A percentile compares a stretch with the other conserved stretches of the same genome.
Evolutionary conservation across 306 rosid species (phyloP).

Genomic region (Castanea crenata): DNA sequence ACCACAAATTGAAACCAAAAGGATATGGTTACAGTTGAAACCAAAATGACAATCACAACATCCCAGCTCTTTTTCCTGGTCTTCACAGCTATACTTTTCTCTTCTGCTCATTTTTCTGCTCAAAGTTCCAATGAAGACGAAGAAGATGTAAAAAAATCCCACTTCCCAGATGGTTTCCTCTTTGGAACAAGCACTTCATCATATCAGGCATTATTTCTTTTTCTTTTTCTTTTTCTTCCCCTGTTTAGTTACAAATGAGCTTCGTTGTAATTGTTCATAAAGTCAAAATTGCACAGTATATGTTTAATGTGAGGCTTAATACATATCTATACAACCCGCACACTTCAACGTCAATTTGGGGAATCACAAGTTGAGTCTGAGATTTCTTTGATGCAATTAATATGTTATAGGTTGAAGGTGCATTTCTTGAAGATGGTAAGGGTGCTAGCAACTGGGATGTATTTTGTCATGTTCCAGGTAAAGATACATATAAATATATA

Average conservation of each 20-base stretch:
- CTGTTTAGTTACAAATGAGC: not conserved
- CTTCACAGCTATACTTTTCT: not conserved
- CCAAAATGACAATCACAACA: not conserved
- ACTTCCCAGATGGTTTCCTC: slow-evolving; percentile 48
- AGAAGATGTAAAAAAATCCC: slow-evolving; percentile 32
- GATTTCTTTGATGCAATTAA: too few relatives aligned
- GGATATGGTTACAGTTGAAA: not conserved
- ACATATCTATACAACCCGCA: too few relatives aligned
- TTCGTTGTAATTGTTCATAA: too few relatives aligned
- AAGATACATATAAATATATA: not conserved
- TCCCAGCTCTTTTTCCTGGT: not conserved
- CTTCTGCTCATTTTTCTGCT: slow-evolving; percentile 15
- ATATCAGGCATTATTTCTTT: slow-evolving; percentile 39
- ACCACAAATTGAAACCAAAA: too few relatives aligned
- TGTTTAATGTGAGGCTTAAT: too few relatives aligned
- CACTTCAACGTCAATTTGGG: too few relatives aligned
- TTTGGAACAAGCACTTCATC: slow-evolving; percentile 65
- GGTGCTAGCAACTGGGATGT: slow-evolving; percentile 59
- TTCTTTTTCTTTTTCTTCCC: not conserved
- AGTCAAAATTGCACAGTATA: too few relatives aligned
- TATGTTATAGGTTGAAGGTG: slow-evolving; percentile 54
- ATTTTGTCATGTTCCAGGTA: slow-evolving; percentile 53
- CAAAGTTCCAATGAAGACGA: slow-evolving; percentile 20
- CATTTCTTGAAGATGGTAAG: slow-evolving; percentile 56
- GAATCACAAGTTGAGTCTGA: too few relatives aligned